Conservation (phyloP, 805 yeast species). For the Metschnikowia santaceciliae region DNA sequence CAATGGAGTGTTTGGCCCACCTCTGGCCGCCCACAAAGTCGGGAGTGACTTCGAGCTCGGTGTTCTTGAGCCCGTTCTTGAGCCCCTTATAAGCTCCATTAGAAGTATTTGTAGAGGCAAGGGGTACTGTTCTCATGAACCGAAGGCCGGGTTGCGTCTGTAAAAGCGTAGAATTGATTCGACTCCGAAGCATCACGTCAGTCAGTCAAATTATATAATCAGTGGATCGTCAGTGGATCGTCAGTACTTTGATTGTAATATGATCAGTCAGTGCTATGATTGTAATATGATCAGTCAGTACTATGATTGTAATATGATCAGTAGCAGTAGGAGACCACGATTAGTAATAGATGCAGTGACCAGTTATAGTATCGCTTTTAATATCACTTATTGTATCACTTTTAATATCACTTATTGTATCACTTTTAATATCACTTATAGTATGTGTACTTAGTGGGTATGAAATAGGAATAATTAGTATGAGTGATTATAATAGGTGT, state of each 20-base stretch:
- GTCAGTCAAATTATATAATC: background rate
- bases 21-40: constrained; percentile 5
- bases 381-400: too few relatives aligned
- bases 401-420: background rate
- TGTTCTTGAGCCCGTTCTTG: background rate
- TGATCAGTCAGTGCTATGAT: too few relatives aligned
- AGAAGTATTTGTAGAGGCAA: constrained; percentile 5
- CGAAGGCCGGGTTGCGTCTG: constrained; percentile 7
- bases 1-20: constrained; percentile 4
- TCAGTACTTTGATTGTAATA: too few relatives aligned
- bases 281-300: too few relatives aligned
- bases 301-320: too few relatives aligned
- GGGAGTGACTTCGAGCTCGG: constrained; percentile 6
- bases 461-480: too few relatives aligned
- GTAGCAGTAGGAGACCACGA: too few relatives aligned
- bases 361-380: background rate
- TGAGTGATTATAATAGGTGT: too few relatives aligned
- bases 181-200: background rate
- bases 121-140: constrained; percentile 27
- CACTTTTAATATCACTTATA: too few relatives aligned
- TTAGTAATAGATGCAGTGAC: too few relatives aligned
- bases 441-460: too few relatives aligned
- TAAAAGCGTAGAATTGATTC: background rate
- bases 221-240: too few relatives aligned
- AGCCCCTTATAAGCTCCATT: background rate